Base-by-base conservation (phyloP, 352 stramenopile species). In the Phytophthora tubulina region DNA sequence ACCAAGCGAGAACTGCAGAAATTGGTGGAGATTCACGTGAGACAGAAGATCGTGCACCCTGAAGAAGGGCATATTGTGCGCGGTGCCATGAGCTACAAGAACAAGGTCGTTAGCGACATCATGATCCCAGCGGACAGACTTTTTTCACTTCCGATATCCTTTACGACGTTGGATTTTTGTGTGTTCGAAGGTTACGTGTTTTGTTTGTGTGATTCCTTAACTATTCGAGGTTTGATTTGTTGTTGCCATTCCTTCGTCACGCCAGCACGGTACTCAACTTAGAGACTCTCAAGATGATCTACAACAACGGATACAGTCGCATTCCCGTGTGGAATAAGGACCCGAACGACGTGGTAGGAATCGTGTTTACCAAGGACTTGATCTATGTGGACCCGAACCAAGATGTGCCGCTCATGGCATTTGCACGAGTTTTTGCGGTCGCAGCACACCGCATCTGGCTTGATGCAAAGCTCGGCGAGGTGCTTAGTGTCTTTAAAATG, bases 61-160 rank as follows among this genome's bases (percentile, higher is more conserved):
- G 90, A 97, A 48, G 96, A 99, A 75, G 95, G 95, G 51, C 88
- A 97, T 74, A 99, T 99, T 83, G 98, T 99, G 61, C 94, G 98
- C 63, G 93, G 93, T 41, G 84, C 84, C 11, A 90, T 93, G 84
- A 70, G 72, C 60, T 92, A 91, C 79, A 88, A 94, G 61, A 73
- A 85, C 51, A 96, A 94, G 53, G 72, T 73, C 50, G 88, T 97
- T 14, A 83, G 75, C 41, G 85, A 98, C 68, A 96, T 99, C 61
- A 99, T 99, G 96, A 90, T 95, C 35, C 95, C 95, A 0, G 81
- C 88, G n/a, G 83, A 94, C 17, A 71, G 83, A 41, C 86, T 97
- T 50, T 94, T 87, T 31, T 88, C 86, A 55, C 81, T 93, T 79
- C 65, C 81, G 68, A 88, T 89, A 92, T 88, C 85, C 84, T 86